Evolutionary conservation across 2,329 filamentous ascomycete species (phyloP).

Genomic region (Plectosphaerella sp.): DNA sequence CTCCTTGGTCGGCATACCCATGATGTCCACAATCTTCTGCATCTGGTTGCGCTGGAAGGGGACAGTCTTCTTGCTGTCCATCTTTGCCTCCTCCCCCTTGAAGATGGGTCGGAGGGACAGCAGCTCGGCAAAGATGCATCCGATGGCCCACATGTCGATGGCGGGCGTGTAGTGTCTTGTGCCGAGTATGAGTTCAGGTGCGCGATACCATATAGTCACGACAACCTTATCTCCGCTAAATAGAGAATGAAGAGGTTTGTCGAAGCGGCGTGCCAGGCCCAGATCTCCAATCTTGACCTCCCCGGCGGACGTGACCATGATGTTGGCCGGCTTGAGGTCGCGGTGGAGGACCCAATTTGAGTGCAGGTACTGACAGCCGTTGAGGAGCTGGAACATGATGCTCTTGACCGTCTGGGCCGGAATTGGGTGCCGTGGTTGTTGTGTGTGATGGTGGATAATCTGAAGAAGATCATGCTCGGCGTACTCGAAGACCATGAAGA

Average conservation of each 20-base stretch:
- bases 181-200: slow-evolving; percentile 87
- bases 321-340: slow-evolving; percentile 96
- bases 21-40: slow-evolving; percentile 97
- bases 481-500: slow-evolving; percentile 99
- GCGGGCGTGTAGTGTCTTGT: slow-evolving; percentile 95
- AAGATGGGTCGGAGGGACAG: slow-evolving; percentile 90
- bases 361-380: slow-evolving; percentile 91
- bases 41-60: slow-evolving; percentile 98
- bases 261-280: slow-evolving; percentile 85
- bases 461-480: slow-evolving; percentile 96
- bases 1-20: slow-evolving; percentile 85
- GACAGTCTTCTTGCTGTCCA: slow-evolving; percentile 96
- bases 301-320: slow-evolving; percentile 90
- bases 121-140: slow-evolving; percentile 92
- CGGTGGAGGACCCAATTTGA: slow-evolving; percentile 96
- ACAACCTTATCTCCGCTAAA: slow-evolving; percentile 97
- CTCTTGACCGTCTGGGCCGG: slow-evolving; percentile 85
- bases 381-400: slow-evolving; percentile 92
- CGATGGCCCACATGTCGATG: slow-evolving; percentile 95
- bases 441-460: slow-evolving; percentile 96
- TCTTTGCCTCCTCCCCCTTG: slow-evolving; percentile 98
- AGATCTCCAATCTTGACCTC: slow-evolving; percentile 94
- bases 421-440: slow-evolving; percentile 82
- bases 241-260: slow-evolving; percentile 87
- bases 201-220: slow-evolving; percentile 98